Percentiles rank a stretch among this genome's conserved stretches.
phyloP scores from a whole-genome alignment of 805 yeast genomes.

The Barnettozyma siamensis region DNA sequence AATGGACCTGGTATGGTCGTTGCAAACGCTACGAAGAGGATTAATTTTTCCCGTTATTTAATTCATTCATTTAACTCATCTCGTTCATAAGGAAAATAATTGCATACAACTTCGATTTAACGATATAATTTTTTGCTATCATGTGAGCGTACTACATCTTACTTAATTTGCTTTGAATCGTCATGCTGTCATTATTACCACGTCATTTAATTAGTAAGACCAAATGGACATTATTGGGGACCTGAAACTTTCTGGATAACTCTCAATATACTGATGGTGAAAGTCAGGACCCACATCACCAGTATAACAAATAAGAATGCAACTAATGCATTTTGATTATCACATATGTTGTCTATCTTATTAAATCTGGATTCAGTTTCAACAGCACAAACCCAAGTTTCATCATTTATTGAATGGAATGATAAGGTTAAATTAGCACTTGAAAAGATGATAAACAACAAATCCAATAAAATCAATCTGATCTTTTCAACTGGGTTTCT shows the following conservation, averaged over 20 bases:
- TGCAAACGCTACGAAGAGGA: slow-evolving; percentile 36
- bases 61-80: no score
- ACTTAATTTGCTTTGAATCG: no score
- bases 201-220: no score
- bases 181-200: no score
- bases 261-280: slow-evolving; percentile 74
- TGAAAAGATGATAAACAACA: slow-evolving; percentile 81
- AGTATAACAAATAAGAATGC: slow-evolving; percentile 72
- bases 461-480: slow-evolving; percentile 73
- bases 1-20: slow-evolving; percentile 52
- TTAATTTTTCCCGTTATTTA: no score
- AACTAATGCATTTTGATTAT: slow-evolving; percentile 71
- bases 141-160: no score
- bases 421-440: slow-evolving; percentile 84
- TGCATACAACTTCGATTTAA: no score
- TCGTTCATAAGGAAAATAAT: background rate
- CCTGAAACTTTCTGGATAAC: slow-evolving; percentile 61
- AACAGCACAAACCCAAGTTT: slow-evolving; percentile 67
- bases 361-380: slow-evolving; percentile 22
- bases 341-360: slow-evolving; percentile 53
- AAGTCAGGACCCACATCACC: slow-evolving; percentile 79
- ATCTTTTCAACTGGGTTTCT: slow-evolving; percentile 81
- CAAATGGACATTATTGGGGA: slow-evolving; percentile 1
- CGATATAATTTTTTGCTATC: no score
- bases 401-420: slow-evolving; percentile 75